Percentiles rank a stretch among this genome's conserved stretches.
Evolutionary conservation across 1,284 basidiomycete genomes (phyloP).

Genomic region (Sanghuangporus sanghuang): DNA sequence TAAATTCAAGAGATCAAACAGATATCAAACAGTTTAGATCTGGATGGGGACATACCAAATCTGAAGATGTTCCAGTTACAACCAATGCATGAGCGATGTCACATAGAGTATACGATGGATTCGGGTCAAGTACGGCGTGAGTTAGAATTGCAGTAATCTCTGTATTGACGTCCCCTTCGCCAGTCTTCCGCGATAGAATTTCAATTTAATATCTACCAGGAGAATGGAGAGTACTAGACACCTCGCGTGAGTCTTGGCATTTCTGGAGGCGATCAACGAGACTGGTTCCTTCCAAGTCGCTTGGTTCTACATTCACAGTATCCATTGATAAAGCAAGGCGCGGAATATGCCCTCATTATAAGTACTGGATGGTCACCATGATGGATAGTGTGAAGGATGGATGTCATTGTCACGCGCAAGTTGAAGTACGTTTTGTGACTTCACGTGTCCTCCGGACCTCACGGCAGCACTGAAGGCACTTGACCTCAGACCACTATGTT

Average conservation of each 20-base stretch:
- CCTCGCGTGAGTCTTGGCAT: neutral
- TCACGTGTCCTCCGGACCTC: too few species aligned
- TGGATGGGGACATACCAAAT: slow-evolving; percentile 22
- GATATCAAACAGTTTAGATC: neutral
- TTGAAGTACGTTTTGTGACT: too few species aligned
- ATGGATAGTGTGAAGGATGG: too few species aligned
- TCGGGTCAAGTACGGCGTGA: slow-evolving; percentile 24
- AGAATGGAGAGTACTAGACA: neutral
- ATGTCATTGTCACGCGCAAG: too few species aligned
- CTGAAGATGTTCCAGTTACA: slow-evolving; percentile 16
- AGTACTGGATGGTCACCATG: too few species aligned
- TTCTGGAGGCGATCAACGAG: neutral
- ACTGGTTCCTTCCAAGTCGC: neutral
- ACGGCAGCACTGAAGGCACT: neutral
- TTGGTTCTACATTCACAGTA: neutral
- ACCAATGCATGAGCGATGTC: slow-evolving; percentile 22
- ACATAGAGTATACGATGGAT: slow-evolving; percentile 20
- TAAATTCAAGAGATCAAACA: slow-evolving; percentile 22
- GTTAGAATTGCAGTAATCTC: slow-evolving; percentile 23
- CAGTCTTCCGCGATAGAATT: neutral
- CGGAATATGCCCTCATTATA: neutral
- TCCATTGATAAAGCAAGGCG: neutral
- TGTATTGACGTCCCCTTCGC: neutral
- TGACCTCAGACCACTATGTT: neutral
- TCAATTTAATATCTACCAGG: neutral